phyloP scores from a whole-genome alignment of 2,329 filamentous ascomycete genomes.

The Nemania sp. region DNA sequence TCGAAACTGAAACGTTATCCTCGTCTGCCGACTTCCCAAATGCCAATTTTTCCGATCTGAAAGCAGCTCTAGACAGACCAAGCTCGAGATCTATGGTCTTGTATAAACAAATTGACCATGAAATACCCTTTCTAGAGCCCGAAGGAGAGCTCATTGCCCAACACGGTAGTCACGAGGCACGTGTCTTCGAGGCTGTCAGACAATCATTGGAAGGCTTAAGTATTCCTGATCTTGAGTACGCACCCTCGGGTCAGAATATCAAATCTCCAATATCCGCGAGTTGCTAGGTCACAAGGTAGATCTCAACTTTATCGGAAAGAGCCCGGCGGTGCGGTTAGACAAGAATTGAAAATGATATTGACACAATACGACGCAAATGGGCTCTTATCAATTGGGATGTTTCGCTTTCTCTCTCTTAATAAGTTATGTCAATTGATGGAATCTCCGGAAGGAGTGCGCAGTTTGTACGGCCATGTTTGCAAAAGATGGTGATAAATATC shows the following conservation, averaged over 20 bases:
- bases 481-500: too few relatives aligned
- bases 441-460: neutral
- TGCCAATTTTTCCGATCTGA: conserved; percentile 25
- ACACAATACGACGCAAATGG: neutral
- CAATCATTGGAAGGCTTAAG: conserved; percentile 25
- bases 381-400: neutral
- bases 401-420: neutral
- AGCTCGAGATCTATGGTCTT: conserved; percentile 24
- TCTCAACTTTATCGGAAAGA: conserved; percentile 37
- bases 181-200: conserved; percentile 30
- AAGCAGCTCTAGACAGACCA: conserved; percentile 30
- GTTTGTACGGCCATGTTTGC: neutral
- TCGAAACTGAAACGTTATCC: conserved; percentile 21
- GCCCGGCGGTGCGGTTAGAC: conserved; percentile 29
- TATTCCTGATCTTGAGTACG: conserved; percentile 29
- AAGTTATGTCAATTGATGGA: neutral
- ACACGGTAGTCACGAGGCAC: conserved; percentile 31
- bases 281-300: conserved; percentile 39
- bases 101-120: conserved; percentile 21
- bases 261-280: conserved; percentile 32
- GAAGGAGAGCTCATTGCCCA: conserved; percentile 28
- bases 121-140: conserved; percentile 23
- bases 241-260: conserved; percentile 20
- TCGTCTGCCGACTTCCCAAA: conserved; percentile 22
- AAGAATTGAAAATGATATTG: conserved; percentile 17